Evolutionary conservation across 306 rosid genomes (phyloP), one percentile per base, ranked within the genome.

Genomic region (Hippophae gyantsensis): DNA sequence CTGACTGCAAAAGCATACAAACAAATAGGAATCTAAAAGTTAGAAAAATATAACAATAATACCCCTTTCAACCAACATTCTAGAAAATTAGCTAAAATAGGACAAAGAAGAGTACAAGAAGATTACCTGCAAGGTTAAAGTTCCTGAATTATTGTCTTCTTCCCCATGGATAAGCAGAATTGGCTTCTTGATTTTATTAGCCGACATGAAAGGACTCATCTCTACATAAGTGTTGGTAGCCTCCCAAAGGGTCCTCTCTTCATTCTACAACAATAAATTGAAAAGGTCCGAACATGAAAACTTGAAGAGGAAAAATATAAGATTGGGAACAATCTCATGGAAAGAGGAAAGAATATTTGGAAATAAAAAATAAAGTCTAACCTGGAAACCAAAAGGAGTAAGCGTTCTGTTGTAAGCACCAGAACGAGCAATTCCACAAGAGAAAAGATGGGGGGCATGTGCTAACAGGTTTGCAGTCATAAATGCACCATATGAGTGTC

Each of bases 381-480:
- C 99, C 99, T 92, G 99, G 77, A 92, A 92, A 70, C 99, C 99
- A 49, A 92, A 92, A 68, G 99, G 99, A 69, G 99, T 92, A 48
- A 92, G 88, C 6, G 99, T 92, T 75, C 99, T 82, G 78, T 92
- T 88, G 86, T 92, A 92, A 67, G 99, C 99, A 72, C 99, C 99
- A 63, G 99, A 92, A 44, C 99, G 99, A 69, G 99, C 99, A 80
- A 92, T 63, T 61, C 99, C 99, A 72, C 99, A 92, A 69, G 93
- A 75, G 78, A 92, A 92, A 69, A 92, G 93, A 79, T 92, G 99
- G 62, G 99, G 90, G 51, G 99, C 99, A 56, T 88, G 99, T 42
- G 96, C 99, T 62, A 92, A 77, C 58, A 92, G 99, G 76, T 92
- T 92, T 66, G 99, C 99, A 67, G 96, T 84, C 99, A 92, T 92